Conservation (phyloP, 2,329 filamentous ascomycete genomes). For the Tolypocladium ovalisporum region DNA sequence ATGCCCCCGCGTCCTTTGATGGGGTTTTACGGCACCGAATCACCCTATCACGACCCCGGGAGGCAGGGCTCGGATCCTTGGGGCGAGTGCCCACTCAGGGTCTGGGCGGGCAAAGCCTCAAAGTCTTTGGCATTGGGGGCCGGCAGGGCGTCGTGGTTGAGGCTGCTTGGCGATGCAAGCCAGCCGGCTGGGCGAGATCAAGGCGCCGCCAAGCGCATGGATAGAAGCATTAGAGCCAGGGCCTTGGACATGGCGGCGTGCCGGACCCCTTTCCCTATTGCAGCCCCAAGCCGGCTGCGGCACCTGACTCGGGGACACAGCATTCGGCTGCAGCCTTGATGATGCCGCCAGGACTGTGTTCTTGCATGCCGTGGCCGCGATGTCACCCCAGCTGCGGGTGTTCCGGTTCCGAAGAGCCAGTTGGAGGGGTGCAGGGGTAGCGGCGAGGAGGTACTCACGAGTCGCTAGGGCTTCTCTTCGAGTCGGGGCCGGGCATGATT, state of each 20-base stretch:
- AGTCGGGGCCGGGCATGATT: too few species aligned
- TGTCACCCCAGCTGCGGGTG: not conserved
- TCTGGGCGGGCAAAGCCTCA: too few species aligned
- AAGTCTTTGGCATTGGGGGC: not conserved
- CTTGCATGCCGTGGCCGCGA: not conserved
- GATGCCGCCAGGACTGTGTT: too few species aligned
- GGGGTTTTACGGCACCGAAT: not conserved
- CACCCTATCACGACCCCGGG: not conserved
- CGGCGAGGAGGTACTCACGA: too few species aligned
- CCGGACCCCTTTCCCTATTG: too few species aligned
- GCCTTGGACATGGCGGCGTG: not conserved
- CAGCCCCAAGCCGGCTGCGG: not conserved
- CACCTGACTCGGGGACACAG: not conserved
- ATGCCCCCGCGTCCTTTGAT: not conserved
- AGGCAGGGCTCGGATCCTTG: not conserved
- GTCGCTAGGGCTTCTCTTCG: too few species aligned
- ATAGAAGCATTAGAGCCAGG: not conserved
- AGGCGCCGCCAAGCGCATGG: not conserved
- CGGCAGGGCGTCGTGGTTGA: too few species aligned
- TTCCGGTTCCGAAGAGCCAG: not conserved
- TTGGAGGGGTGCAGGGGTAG: too few species aligned
- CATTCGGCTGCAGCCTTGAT: not conserved
- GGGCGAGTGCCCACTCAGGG: not conserved
- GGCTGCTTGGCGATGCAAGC: not conserved
- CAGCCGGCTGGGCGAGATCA: not conserved